Evolutionary conservation across 1,284 basidiomycete species (phyloP).

Genomic region (Trametes pubescens): DNA sequence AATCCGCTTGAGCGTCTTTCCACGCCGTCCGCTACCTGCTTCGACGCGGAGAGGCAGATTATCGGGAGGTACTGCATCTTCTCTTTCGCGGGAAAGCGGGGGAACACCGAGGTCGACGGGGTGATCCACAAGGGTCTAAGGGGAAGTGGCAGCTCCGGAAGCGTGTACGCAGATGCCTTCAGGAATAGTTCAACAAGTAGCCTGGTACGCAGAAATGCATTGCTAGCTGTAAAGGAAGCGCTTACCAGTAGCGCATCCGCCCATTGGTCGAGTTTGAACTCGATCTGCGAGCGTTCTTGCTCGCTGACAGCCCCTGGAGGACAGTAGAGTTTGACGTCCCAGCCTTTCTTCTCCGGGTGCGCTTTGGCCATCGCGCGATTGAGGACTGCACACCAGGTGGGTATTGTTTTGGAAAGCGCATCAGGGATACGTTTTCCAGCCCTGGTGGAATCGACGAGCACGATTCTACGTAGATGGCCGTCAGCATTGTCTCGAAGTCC

Average conservation of each 20-base stretch:
- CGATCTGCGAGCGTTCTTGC: constrained; percentile 83
- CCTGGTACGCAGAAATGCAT: too few species aligned
- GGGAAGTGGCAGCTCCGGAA: constrained; percentile 58
- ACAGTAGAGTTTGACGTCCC: constrained; percentile 70
- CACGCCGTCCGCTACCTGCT: constrained; percentile 61
- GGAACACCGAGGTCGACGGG: constrained; percentile 57
- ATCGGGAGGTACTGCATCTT: constrained; percentile 62
- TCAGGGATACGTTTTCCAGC: constrained; percentile 96
- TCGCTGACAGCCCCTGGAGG: constrained; percentile 68
- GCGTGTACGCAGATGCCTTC: constrained; percentile 60
- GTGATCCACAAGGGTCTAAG: constrained; percentile 77
- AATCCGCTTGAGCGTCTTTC: constrained; percentile 70
- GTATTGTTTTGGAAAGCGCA: constrained; percentile 93
- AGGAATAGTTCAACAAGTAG: background rate
- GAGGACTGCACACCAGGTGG: constrained; percentile 95
- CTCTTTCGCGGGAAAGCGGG: constrained; percentile 43
- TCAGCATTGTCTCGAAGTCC: background rate
- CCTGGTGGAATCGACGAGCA: constrained; percentile 94
- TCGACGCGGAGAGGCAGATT: constrained; percentile 83
- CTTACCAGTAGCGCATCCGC: constrained; percentile 66
- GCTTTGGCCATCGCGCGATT: constrained; percentile 68
- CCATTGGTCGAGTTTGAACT: constrained; percentile 69
- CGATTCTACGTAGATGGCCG: constrained; percentile 57
- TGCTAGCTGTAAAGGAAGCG: constrained; percentile 1
- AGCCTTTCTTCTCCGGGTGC: constrained; percentile 42